These are phyloP conservation scores for Ophiostoma perfectum DNA, from an alignment of 2,329 filamentous ascomycete species.

Conservation along the genomic window DNA sequence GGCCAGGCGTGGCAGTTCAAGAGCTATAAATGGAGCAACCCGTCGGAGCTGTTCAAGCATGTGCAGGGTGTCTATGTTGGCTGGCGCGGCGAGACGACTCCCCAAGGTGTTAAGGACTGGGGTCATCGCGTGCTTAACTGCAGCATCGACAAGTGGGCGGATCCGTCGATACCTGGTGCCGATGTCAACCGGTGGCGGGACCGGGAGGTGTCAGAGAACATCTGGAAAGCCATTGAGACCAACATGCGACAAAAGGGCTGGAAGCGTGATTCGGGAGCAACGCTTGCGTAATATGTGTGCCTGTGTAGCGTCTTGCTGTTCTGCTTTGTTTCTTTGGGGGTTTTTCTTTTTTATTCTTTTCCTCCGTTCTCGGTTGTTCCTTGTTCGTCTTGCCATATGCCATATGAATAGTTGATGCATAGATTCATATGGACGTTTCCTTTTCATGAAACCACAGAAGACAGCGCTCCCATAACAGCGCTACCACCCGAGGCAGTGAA, in stretches of 20 bases:
- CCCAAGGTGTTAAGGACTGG: constrained; percentile 74
- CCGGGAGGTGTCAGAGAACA: constrained; percentile 83
- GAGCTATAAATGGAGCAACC: constrained; percentile 90
- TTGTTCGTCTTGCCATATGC: not conserved
- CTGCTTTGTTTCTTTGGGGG: not conserved
- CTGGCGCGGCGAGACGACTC: constrained; percentile 78
- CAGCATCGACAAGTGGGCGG: constrained; percentile 78
- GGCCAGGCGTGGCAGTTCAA: constrained; percentile 99
- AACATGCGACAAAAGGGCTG: constrained; percentile 84
- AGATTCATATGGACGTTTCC: not conserved
- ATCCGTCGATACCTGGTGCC: constrained; percentile 40
- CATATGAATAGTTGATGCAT: not conserved
- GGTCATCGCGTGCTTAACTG: constrained; percentile 76
- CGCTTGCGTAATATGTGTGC: constrained; percentile 39
- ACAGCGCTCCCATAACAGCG: too few species aligned
- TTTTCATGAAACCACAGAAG: not conserved
- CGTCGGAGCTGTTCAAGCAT: constrained; percentile 83
- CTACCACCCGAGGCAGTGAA: too few species aligned
- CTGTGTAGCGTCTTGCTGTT: not conserved
- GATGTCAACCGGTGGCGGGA: constrained; percentile 70
- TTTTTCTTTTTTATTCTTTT: not conserved
- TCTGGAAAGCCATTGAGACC: constrained; percentile 84
- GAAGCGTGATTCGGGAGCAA: constrained; percentile 64
- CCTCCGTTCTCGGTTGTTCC: not conserved
- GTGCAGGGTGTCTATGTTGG: constrained; percentile 84